Evolutionary conservation across 2,329 filamentous ascomycete genomes (phyloP), one percentile per base, ranked within the genome.

Genomic region (Talaromyces sp.): DNA sequence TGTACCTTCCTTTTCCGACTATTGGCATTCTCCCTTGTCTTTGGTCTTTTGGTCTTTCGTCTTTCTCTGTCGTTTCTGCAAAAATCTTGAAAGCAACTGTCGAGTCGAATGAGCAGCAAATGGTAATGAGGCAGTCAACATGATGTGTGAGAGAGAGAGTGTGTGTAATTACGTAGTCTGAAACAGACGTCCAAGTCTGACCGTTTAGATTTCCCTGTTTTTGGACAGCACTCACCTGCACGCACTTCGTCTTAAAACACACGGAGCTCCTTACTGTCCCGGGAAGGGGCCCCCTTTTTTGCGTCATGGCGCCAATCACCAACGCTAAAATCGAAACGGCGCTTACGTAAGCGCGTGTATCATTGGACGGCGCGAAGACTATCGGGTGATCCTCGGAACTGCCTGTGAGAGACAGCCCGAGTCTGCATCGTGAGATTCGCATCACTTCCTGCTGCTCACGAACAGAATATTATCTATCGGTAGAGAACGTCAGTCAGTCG

Each of bases 321-420:
- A 10, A 14, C 50, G 52, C 33, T 2, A 22, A 11, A 22, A 2
- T 14, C 3, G n/a, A 35, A 54, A 35, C 50, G 31, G 16, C n/a
- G 27, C 14, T 56, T 56, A 56, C 24, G 19, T 56, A 37, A 56
- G 52, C 52, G 49, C 2, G 8, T 4, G 14, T 52, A 16, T 31
- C 27, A 52, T 52, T 52, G 24, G 49, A 1, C 49, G 49, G 10
- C 8, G 27, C 24, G 13, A 52, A 31, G 9, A 37, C 27, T 39
- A 58, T 58, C 35, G 37, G 56, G 19, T 43, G 56, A 58, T 58
- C 56, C 56, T 58, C 56, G 56, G 56, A 58, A 58, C 9, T 58
- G 56, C 56, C 31, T 41, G 56, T 10, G 37, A 58, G 56, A 58
- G 35, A 58, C 35, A 58, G 27, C 35, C 56, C 54, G 54, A 52